Conservation (phyloP, 2,329 filamentous ascomycete genomes). For the Epicoccum nigrum region DNA sequence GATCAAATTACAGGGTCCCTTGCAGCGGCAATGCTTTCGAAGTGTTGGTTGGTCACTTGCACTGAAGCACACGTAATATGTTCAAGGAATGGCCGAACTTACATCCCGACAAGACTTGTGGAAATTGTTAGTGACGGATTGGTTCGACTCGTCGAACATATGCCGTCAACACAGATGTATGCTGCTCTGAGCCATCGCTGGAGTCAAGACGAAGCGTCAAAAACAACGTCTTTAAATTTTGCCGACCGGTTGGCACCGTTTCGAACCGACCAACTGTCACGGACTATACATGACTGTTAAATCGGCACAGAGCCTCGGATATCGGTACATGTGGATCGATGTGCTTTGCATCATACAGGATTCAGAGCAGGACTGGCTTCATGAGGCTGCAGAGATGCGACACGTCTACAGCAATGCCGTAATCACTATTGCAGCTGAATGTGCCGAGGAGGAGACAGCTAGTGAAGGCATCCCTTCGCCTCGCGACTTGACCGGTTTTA, state of each 20-base stretch:
- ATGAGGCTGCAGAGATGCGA: slow-evolving; percentile 21
- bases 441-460: not conserved
- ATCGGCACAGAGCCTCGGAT: not conserved
- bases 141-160: not conserved
- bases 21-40: no score
- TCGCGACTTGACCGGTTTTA: not conserved
- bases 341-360: slow-evolving; percentile 26
- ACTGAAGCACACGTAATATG: no score
- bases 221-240: not conserved
- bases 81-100: no score
- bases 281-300: not conserved
- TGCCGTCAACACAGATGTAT: not conserved
- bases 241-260: not conserved
- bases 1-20: no score
- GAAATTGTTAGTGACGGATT: not conserved
- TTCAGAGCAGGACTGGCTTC: slow-evolving; percentile 20
- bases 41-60: no score
- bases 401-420: slow-evolving; percentile 13
- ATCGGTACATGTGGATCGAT: not conserved
- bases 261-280: not conserved
- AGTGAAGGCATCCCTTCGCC: not conserved
- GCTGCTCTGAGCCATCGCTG: not conserved
- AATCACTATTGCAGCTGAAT: slow-evolving; percentile 18
- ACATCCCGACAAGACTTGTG: not conserved
- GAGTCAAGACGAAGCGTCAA: not conserved